Percentiles rank a stretch among this genome's conserved stretches.
Conservation (phyloP, 805 yeast genomes). For the Ogataea nitratoaversa region DNA sequence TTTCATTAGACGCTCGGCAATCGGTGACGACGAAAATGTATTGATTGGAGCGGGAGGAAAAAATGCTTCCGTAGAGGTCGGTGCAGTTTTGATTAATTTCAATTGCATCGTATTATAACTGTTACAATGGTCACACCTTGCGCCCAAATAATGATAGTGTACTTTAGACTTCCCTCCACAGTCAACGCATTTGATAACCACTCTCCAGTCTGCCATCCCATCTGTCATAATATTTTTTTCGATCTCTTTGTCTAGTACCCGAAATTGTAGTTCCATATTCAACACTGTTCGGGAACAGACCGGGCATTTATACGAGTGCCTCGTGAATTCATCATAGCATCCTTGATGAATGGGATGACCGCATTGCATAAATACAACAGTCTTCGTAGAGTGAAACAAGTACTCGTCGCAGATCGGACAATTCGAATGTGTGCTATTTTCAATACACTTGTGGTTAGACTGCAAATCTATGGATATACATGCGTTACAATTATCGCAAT, state of each 20-base stretch:
- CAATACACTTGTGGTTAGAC: slow-evolving; percentile 78
- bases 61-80: too few species aligned
- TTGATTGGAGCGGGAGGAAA: slow-evolving; percentile 1
- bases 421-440: slow-evolving; percentile 82
- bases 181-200: slow-evolving; percentile 77
- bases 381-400: slow-evolving; percentile 74
- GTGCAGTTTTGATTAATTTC: slow-evolving; percentile 64
- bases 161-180: slow-evolving; percentile 79
- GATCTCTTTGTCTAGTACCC: slow-evolving; percentile 83
- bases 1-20: too few species aligned
- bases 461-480: slow-evolving; percentile 78
- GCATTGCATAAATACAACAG: slow-evolving; percentile 89
- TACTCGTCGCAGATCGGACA: slow-evolving; percentile 93
- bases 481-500: slow-evolving; percentile 84
- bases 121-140: slow-evolving; percentile 80
- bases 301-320: slow-evolving; percentile 87
- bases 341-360: slow-evolving; percentile 90
- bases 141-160: slow-evolving; percentile 77
- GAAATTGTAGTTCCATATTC: slow-evolving; percentile 84
- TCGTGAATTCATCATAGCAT: slow-evolving; percentile 79
- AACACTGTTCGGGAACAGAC: slow-evolving; percentile 79
- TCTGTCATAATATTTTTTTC: slow-evolving; percentile 71
- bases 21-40: background rate
- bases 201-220: slow-evolving; percentile 73
- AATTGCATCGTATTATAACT: slow-evolving; percentile 83